phyloP scores from a whole-genome alignment of 805 yeast species.

The Candida ascalaphidarum region DNA sequence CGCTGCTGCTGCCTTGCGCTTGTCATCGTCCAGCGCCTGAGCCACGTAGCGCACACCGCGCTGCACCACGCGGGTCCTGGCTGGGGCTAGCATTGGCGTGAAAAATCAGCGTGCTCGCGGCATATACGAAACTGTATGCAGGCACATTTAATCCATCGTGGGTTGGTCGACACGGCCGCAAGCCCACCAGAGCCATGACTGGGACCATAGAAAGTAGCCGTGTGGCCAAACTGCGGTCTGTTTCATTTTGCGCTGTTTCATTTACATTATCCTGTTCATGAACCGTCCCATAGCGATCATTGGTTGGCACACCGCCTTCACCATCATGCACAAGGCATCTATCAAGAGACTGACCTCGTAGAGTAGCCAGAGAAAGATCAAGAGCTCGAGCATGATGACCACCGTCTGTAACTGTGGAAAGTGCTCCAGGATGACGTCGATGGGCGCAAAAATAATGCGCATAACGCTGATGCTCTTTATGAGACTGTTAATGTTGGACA shows the following conservation, averaged over 20 bases:
- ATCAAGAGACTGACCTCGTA: conserved; percentile 33
- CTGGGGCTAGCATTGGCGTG: too few species aligned
- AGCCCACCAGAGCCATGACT: too few species aligned
- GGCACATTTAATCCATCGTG: too few species aligned
- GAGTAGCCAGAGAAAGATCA: conserved; percentile 31
- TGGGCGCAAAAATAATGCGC: conserved; percentile 30
- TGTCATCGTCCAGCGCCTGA: too few species aligned
- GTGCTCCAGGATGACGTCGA: conserved; percentile 26
- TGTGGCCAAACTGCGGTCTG: too few species aligned
- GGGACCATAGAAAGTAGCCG: too few species aligned
- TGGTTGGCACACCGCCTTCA: conserved; percentile 37
- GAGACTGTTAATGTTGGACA: conserved; percentile 18
- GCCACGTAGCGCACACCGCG: too few species aligned
- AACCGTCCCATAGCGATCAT: conserved; percentile 37
- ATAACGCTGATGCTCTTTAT: conserved; percentile 27
- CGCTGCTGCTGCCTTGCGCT: conserved; percentile 24
- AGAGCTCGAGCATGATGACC: conserved; percentile 30
- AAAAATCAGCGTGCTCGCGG: too few species aligned
- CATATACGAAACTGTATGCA: too few species aligned
- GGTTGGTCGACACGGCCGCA: too few species aligned
- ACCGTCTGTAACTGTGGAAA: conserved; percentile 30
- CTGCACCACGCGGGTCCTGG: too few species aligned
- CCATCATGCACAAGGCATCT: conserved; percentile 37
- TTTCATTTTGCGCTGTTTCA: too few species aligned
- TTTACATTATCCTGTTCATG: conserved; percentile 33